Percentiles rank a stretch among this genome's conserved stretches.
These are phyloP conservation scores for Oryza glumipatula DNA, from an alignment of 176 grass and related monocot species.

Conservation along the genomic window DNA sequence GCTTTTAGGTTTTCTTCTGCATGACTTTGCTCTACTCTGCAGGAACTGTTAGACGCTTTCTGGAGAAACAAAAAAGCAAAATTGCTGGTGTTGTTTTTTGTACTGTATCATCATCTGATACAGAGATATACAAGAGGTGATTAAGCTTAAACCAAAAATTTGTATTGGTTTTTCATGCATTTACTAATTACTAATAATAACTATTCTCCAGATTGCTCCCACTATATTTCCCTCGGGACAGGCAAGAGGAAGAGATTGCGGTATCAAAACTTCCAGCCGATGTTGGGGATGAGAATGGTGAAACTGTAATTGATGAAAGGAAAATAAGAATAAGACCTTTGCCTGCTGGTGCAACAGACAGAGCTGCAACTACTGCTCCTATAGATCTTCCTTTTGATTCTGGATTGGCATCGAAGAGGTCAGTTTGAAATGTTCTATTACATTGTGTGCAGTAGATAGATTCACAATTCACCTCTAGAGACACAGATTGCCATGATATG, in stretches of 20 bases:
- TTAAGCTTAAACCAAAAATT: slow-evolving; percentile 20
- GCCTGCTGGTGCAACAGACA: slow-evolving; percentile 65
- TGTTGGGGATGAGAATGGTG: slow-evolving; percentile 99
- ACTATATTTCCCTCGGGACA: slow-evolving; percentile 94
- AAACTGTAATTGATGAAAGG: slow-evolving; percentile 92
- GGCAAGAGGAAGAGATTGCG: slow-evolving; percentile 87
- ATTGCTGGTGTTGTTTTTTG: slow-evolving; percentile 90
- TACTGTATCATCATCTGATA: slow-evolving; percentile 81
- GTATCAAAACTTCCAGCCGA: slow-evolving; percentile 89
- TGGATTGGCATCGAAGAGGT: slow-evolving; percentile 74
- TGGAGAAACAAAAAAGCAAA: slow-evolving; percentile 96
- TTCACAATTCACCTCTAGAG: slow-evolving; percentile 1
- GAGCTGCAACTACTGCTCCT: slow-evolving; percentile 42
- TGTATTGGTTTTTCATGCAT: slow-evolving; percentile 22
- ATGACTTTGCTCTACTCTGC: slow-evolving; percentile 26
- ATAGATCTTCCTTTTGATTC: slow-evolving; percentile 66
- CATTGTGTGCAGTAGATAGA: neutral
- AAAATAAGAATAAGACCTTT: slow-evolving; percentile 98
- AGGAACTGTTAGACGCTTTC: slow-evolving; percentile 95
- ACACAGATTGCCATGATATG: neutral
- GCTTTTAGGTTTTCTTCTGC: neutral
- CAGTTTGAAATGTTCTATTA: neutral
- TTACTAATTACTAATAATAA: slow-evolving; percentile 29
- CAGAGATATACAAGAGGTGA: slow-evolving; percentile 98
- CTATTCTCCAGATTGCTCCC: slow-evolving; percentile 81